These are phyloP conservation scores for Ceratocystis variospora DNA, from an alignment of 2,329 filamentous ascomycete species.

Conservation along the genomic window DNA sequence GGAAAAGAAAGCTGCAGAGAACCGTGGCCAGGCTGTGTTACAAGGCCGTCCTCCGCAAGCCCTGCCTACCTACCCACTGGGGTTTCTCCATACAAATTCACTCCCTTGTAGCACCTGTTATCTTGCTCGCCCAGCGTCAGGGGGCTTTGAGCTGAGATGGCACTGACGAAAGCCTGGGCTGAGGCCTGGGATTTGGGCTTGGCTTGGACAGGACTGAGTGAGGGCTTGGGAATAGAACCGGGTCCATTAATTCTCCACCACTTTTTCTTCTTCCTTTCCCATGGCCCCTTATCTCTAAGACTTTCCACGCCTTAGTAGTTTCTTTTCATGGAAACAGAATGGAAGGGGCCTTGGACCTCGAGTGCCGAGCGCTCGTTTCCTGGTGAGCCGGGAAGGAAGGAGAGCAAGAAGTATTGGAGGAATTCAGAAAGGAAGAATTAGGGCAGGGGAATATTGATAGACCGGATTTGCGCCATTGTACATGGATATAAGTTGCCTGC, in stretches of 20 bases:
- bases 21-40: not conserved
- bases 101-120: not conserved
- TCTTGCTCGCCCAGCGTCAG: not conserved
- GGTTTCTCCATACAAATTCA: not conserved
- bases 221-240: not conserved
- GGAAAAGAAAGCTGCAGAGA: not conserved
- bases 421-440: not conserved
- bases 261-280: not conserved
- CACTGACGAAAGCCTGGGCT: not conserved
- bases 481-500: not conserved
- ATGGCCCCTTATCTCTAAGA: slow-evolving; percentile 12
- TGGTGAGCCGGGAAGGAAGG: not conserved
- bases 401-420: not conserved
- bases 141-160: not conserved
- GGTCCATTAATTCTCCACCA: not conserved
- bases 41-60: not conserved
- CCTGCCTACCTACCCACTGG: no score
- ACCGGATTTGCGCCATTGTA: not conserved
- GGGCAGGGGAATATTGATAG: not conserved
- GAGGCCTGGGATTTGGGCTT: not conserved
- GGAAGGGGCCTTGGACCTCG: not conserved
- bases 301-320: slow-evolving; percentile 13
- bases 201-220: not conserved
- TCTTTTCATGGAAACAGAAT: slow-evolving; percentile 16
- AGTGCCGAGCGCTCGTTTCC: not conserved